A percentile compares a stretch with the other conserved stretches of the same genome.
phyloP scores from a whole-genome alignment of 768 basidiomycete species.

The Lactifluus echinatus region DNA sequence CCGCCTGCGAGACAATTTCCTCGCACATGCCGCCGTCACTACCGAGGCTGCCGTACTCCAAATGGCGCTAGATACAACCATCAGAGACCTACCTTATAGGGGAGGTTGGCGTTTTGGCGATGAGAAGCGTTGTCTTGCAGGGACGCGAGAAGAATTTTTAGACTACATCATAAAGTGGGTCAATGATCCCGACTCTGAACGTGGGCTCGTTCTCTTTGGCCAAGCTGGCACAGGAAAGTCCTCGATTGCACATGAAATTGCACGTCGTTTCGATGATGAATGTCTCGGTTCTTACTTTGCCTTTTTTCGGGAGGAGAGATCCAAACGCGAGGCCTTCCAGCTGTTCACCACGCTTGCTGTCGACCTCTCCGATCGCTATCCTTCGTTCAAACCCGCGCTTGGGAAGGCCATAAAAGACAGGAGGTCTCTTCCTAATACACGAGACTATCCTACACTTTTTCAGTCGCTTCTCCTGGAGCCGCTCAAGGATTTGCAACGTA shows the following conservation, averaged over 20 bases:
- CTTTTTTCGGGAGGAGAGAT: background rate
- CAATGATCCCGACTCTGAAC: background rate
- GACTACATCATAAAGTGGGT: background rate
- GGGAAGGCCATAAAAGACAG: no score
- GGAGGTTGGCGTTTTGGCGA: background rate
- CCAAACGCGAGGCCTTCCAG: no score
- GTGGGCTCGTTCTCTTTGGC: background rate
- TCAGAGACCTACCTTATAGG: background rate
- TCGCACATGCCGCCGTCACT: no score
- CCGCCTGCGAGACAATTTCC: no score
- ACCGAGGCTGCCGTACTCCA: background rate
- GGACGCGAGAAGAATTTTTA: background rate
- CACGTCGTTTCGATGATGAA: background rate
- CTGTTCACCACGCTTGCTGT: no score
- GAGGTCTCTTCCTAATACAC: no score
- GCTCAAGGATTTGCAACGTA: no score
- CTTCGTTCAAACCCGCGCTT: no score
- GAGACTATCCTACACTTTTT: no score
- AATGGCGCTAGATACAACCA: background rate
- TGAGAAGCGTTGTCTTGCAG: background rate
- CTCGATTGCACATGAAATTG: background rate
- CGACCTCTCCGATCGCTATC: no score
- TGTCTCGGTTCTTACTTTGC: no score
- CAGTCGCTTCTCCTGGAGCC: no score
- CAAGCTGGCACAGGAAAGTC: background rate